Conservation (phyloP, 129 eudicot genomes). For the Flaveria brownii region DNA sequence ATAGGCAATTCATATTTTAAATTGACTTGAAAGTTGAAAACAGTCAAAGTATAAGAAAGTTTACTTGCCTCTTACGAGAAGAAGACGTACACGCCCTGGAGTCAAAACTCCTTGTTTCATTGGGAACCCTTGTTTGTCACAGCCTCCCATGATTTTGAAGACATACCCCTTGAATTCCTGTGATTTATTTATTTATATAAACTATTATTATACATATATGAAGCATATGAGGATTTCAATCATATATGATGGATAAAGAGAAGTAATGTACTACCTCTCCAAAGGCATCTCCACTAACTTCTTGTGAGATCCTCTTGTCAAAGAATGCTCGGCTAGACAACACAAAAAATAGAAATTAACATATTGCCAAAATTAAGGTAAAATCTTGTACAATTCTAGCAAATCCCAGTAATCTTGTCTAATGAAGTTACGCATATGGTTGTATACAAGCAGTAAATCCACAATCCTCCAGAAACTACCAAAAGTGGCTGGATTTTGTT, state of each 20-base stretch:
- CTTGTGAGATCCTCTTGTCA: conserved; percentile 96
- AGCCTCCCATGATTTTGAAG: conserved; percentile 84
- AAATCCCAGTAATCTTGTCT: not conserved
- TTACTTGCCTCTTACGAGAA: conserved; percentile 57
- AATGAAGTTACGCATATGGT: not conserved
- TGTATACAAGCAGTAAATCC: too few species aligned
- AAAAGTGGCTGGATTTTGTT: too few species aligned
- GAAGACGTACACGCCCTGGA: conserved; percentile 80
- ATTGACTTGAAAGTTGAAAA: not conserved
- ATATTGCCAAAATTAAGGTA: not conserved
- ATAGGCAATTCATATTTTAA: not conserved
- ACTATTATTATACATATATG: not conserved
- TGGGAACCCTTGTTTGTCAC: conserved; percentile 86
- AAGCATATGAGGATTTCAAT: not conserved
- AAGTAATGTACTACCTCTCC: conserved; percentile 56
- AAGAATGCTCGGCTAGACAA: conserved; percentile 67
- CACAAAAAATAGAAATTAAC: not conserved
- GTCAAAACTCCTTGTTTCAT: conserved; percentile 88
- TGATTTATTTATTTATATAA: not conserved
- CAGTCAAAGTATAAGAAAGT: not conserved
- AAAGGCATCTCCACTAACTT: conserved; percentile 72
- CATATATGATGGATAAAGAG: not conserved
- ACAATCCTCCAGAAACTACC: too few species aligned
- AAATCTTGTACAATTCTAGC: not conserved
- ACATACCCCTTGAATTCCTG: conserved; percentile 78